These are phyloP conservation scores for Sedum album DNA, from an alignment of 164 flowering plant species.

Conservation along the genomic window DNA sequence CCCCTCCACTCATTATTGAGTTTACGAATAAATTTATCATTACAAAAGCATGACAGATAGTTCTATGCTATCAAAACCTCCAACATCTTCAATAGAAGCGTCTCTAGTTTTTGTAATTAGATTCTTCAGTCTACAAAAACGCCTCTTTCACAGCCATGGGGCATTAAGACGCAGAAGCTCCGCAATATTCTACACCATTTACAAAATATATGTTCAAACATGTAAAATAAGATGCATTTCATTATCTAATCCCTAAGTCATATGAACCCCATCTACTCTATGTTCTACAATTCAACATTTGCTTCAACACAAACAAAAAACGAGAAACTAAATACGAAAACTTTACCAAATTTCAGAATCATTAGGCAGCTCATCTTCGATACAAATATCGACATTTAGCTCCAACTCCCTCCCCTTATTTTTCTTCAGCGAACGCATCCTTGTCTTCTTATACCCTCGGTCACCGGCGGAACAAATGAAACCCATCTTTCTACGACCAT, in stretches of 20 bases:
- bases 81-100: constrained; percentile 57
- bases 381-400: constrained; percentile 63
- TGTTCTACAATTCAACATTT: too few species aligned
- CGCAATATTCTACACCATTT: constrained; percentile 55
- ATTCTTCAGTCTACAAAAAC: constrained; percentile 68
- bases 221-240: constrained; percentile 1
- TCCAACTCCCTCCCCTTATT: constrained; percentile 59
- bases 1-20: constrained; percentile 96
- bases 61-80: constrained; percentile 71
- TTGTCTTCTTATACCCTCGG: constrained; percentile 28
- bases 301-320: too few species aligned
- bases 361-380: constrained; percentile 78
- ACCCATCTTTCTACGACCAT: constrained; percentile 8
- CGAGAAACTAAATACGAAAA: too few species aligned
- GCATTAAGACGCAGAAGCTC: constrained; percentile 81
- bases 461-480: constrained; percentile 17
- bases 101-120: constrained; percentile 73
- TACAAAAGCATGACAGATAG: constrained; percentile 81
- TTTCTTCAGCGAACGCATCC: constrained; percentile 26
- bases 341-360: constrained; percentile 72
- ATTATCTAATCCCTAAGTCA: too few species aligned
- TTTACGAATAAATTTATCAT: constrained; percentile 76
- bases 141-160: constrained; percentile 91
- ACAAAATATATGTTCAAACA: too few species aligned
- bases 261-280: too few species aligned